A percentile compares a stretch with the other conserved stretches of the same genome.
These are phyloP conservation scores for Starmerella floris DNA, from an alignment of 805 yeast species.

Conservation along the genomic window DNA sequence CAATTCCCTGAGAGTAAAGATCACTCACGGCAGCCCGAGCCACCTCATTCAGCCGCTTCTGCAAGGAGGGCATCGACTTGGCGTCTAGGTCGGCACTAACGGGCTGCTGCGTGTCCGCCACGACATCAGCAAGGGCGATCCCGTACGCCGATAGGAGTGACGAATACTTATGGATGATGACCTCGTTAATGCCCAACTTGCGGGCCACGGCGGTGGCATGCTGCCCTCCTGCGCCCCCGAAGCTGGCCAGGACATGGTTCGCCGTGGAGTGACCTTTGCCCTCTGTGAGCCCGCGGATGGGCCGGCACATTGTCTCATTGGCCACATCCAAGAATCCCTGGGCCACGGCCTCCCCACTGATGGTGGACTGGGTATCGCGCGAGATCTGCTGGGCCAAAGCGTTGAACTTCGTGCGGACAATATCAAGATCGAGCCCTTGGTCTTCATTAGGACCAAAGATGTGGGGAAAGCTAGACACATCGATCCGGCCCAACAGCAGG, in stretches of 20 bases:
- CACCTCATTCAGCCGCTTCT: constrained; percentile 36
- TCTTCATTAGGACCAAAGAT: constrained; percentile 75
- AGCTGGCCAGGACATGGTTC: constrained; percentile 60
- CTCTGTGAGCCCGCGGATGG: constrained; percentile 72
- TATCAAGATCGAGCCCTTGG: constrained; percentile 48
- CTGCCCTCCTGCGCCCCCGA: constrained; percentile 94
- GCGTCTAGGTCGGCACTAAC: constrained; percentile 36
- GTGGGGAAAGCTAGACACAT: constrained; percentile 64
- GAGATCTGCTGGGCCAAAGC: constrained; percentile 48
- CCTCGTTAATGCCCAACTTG: constrained; percentile 51
- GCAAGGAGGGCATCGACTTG: constrained; percentile 27
- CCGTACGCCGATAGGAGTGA: constrained; percentile 81
- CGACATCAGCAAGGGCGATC: constrained; percentile 75
- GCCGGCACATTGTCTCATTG: constrained; percentile 81
- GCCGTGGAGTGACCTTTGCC: constrained; percentile 62
- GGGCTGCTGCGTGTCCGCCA: constrained; percentile 67
- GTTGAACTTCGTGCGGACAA: constrained; percentile 38
- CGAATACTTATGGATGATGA: constrained; percentile 67
- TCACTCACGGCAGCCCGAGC: constrained; percentile 32
- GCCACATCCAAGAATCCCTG: constrained; percentile 73
- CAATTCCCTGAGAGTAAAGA: constrained; percentile 43
- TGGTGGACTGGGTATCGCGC: constrained; percentile 32
- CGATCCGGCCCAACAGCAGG: constrained; percentile 52
- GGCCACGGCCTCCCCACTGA: constrained; percentile 59
- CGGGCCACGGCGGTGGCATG: constrained; percentile 70